phyloP scores from a whole-genome alignment of 2,329 filamentous ascomycete genomes.

The Alternaria postmessia region DNA sequence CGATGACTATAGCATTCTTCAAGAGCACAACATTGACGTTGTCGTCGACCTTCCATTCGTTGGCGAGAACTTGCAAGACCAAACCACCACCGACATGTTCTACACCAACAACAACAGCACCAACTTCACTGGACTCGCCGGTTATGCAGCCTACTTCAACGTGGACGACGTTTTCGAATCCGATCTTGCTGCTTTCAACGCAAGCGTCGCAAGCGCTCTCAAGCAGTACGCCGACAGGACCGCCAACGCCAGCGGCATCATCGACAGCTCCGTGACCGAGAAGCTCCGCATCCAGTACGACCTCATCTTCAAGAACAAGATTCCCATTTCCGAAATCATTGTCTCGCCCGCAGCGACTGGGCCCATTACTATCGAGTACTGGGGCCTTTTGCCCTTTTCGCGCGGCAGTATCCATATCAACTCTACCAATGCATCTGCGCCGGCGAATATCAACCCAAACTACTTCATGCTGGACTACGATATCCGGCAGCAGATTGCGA shows the following conservation, averaged over 20 bases:
- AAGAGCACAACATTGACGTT: neutral
- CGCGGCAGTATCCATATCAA: constrained; percentile 5
- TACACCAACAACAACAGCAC: constrained; percentile 6
- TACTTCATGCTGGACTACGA: constrained; percentile 9
- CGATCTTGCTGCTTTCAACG: neutral
- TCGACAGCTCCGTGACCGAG: neutral
- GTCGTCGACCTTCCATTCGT: constrained; percentile 2
- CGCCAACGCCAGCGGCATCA: neutral
- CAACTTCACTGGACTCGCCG: neutral
- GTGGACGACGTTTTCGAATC: neutral
- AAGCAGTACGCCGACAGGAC: neutral
- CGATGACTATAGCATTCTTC: neutral
- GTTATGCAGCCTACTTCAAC: constrained; percentile 2
- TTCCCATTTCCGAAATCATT: neutral
- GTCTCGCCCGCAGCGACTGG: neutral
- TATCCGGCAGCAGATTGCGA: neutral
- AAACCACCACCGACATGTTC: constrained; percentile 1
- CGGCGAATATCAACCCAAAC: neutral
- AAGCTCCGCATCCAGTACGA: constrained; percentile 1
- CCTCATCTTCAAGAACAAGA: constrained; percentile 7
- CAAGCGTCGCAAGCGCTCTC: neutral
- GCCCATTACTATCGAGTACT: neutral
- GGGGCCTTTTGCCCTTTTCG: constrained; percentile 6
- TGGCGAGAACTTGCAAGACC: constrained; percentile 3
- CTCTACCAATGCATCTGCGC: neutral